Evolutionary conservation across 257 asterid genomes (phyloP).

Genomic region (Handroanthus guayacan): DNA sequence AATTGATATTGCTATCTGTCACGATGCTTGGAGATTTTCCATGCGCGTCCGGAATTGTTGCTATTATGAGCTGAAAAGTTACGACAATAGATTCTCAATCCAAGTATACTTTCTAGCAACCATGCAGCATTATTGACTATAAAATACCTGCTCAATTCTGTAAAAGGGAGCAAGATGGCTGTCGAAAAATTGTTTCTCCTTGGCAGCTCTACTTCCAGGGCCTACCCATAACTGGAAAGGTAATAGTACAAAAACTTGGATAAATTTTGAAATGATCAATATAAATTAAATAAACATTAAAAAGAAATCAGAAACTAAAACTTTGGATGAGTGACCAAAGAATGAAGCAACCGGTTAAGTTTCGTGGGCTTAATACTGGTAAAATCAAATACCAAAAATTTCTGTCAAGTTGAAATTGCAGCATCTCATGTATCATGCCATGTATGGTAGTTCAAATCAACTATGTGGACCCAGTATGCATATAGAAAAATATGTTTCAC

Average conservation of each 20-base stretch:
- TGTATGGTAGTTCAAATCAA: not conserved
- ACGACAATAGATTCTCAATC: slow-evolving; percentile 31
- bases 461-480: not conserved
- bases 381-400: not conserved
- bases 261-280: slow-evolving; percentile 6
- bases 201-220: slow-evolving; percentile 97
- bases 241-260: slow-evolving; percentile 19
- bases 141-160: slow-evolving; percentile 92
- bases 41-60: slow-evolving; percentile 68
- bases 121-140: slow-evolving; percentile 11
- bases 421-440: not conserved
- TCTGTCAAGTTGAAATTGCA: not conserved
- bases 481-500: too few relatives aligned
- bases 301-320: not conserved
- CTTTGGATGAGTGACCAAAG: not conserved
- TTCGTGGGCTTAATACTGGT: not conserved
- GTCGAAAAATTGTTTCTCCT: slow-evolving; percentile 91
- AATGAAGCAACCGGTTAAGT: not conserved
- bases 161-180: slow-evolving; percentile 94
- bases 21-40: slow-evolving; percentile 86
- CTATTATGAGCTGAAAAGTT: slow-evolving; percentile 88
- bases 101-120: not conserved
- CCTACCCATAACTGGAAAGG: slow-evolving; percentile 94
- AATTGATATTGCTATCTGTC: slow-evolving; percentile 85
- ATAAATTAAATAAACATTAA: slow-evolving; percentile 18